These are phyloP conservation scores for Chlamydomonas reinhardtii DNA, from an alignment of 163 green algal genomes.

Conservation along the genomic window DNA sequence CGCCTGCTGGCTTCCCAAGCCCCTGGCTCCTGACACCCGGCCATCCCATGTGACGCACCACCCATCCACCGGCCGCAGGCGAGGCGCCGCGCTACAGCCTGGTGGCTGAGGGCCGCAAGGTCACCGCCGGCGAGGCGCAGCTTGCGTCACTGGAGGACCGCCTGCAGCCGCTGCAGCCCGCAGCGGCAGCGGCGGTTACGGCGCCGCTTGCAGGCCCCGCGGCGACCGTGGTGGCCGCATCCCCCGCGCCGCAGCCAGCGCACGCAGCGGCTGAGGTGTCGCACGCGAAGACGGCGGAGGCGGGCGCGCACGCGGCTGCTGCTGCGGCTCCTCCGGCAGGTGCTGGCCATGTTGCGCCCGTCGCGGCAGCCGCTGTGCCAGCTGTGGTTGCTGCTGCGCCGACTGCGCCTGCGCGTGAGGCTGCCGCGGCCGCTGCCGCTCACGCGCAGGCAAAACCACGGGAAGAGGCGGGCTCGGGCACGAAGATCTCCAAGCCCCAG, in stretches of 20 bases:
- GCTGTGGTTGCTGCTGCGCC: neutral
- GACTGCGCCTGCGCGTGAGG: neutral
- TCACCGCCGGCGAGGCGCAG: slow-evolving; percentile 12
- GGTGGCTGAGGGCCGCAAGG: slow-evolving; percentile 32
- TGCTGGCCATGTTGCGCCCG: neutral
- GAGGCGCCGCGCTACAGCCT: slow-evolving; percentile 28
- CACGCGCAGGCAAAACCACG: no score
- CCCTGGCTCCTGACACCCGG: no score
- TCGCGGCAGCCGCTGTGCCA: neutral
- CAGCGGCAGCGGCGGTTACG: no score
- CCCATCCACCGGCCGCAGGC: neutral
- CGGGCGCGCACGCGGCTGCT: no score
- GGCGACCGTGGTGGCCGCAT: neutral
- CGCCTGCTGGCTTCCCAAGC: no score
- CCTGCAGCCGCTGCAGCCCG: neutral
- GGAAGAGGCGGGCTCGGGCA: neutral
- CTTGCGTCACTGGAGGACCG: slow-evolving; percentile 2
- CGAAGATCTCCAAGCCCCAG: no score
- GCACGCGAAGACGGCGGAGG: neutral
- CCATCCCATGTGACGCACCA: no score
- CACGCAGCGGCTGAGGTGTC: no score
- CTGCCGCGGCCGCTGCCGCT: neutral
- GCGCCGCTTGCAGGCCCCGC: neutral
- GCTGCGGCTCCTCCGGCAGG: neutral
- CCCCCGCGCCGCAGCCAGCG: neutral